These are phyloP conservation scores for Hibiscus trionum DNA, from an alignment of 345 rosid species.

Conservation along the genomic window DNA sequence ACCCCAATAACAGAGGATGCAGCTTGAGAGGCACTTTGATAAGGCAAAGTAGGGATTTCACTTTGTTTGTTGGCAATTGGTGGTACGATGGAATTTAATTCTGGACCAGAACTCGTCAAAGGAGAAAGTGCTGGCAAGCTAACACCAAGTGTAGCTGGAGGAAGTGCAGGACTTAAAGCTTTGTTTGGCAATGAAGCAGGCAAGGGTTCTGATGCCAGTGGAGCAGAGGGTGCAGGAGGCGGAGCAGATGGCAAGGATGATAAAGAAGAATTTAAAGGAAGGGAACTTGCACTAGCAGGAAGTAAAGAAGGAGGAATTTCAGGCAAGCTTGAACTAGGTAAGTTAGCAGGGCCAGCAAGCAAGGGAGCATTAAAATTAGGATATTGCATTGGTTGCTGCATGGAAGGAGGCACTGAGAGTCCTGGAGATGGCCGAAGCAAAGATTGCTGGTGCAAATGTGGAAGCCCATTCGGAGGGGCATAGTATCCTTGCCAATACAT, in stretches of 20 bases:
- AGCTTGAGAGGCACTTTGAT: constrained; percentile 36
- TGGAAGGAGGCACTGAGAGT: constrained; percentile 51
- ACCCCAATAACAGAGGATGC: constrained; percentile 32
- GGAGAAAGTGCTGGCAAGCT: constrained; percentile 45
- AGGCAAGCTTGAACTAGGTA: constrained; percentile 45
- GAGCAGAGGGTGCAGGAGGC: constrained; percentile 38
- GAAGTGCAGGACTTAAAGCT: constrained; percentile 37
- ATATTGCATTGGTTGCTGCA: constrained; percentile 70
- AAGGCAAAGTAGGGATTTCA: constrained; percentile 34
- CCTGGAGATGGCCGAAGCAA: constrained; percentile 73
- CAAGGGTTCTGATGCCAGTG: constrained; percentile 51
- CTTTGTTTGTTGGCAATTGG: constrained; percentile 38
- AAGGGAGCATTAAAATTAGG: constrained; percentile 55
- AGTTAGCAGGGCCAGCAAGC: constrained; percentile 39
- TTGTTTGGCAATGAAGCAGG: constrained; percentile 41
- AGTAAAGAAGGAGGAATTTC: constrained; percentile 39
- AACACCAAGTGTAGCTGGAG: constrained; percentile 30
- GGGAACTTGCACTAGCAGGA: constrained; percentile 33
- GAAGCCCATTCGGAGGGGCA: constrained; percentile 69
- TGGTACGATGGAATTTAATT: constrained; percentile 33
- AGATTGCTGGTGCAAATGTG: constrained; percentile 80
- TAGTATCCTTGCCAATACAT: constrained; percentile 94
- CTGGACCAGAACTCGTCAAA: constrained; percentile 41
- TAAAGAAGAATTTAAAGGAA: constrained; percentile 32
- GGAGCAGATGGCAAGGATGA: constrained; percentile 31